phyloP scores from a whole-genome alignment of 1,284 basidiomycete genomes.

The Puccinia coronata region DNA sequence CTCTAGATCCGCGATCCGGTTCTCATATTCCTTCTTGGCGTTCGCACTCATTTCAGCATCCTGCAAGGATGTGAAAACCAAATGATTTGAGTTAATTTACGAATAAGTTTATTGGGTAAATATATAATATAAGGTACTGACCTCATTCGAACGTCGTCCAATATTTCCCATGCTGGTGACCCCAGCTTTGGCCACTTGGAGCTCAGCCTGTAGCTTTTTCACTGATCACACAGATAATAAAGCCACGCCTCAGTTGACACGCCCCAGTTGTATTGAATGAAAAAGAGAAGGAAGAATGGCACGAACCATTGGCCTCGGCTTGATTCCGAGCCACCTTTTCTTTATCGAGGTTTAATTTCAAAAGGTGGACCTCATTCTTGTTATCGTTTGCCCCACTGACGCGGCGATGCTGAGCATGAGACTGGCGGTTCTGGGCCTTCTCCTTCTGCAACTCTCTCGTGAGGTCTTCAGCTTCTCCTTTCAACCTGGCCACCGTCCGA shows the following conservation, averaged over 20 bases:
- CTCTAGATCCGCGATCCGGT: constrained; percentile 55
- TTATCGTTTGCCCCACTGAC: constrained; percentile 47
- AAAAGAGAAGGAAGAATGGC: background rate
- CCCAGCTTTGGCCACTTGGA: constrained; percentile 16
- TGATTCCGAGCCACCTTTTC: constrained; percentile 59
- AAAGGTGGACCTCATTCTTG: constrained; percentile 35
- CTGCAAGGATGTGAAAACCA: constrained; percentile 60
- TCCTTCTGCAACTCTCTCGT: constrained; percentile 74
- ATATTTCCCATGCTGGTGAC: constrained; percentile 33
- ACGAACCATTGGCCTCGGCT: constrained; percentile 65
- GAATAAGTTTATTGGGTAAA: constrained; percentile 66
- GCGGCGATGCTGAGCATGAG: constrained; percentile 31
- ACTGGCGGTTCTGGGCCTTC: constrained; percentile 65
- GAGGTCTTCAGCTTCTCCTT: constrained; percentile 82
- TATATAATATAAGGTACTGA: constrained; percentile 59
- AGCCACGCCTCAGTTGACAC: no score
- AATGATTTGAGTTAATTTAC: constrained; percentile 65
- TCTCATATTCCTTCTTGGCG: constrained; percentile 61
- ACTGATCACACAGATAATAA: constrained; percentile 26
- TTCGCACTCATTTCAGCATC: constrained; percentile 62
- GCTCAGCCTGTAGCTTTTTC: constrained; percentile 46
- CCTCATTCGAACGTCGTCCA: constrained; percentile 43
- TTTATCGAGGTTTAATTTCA: constrained; percentile 55
- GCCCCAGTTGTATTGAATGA: background rate
- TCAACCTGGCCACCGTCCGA: constrained; percentile 74